These are phyloP conservation scores for Leersia perrieri DNA, from an alignment of 176 grass and related monocot species.

Conservation along the genomic window DNA sequence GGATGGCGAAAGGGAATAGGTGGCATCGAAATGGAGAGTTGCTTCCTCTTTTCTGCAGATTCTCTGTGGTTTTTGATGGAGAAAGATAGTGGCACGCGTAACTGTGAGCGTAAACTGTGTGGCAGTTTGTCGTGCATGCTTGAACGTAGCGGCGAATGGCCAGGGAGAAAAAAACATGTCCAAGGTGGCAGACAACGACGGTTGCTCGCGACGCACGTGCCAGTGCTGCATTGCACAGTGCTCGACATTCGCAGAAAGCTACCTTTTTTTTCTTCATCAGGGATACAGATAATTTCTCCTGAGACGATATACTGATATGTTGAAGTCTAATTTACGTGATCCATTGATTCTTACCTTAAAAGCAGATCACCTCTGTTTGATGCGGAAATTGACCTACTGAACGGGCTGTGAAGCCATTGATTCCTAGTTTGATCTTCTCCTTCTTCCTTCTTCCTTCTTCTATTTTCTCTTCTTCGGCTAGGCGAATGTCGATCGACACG, in stretches of 20 bases:
- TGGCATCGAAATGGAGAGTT: background rate
- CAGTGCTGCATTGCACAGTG: background rate
- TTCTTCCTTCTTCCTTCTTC: no score
- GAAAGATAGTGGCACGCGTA: background rate
- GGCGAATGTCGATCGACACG: no score
- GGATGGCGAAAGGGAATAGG: background rate
- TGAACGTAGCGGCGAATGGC: conserved; percentile 7
- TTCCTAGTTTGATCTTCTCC: no score
- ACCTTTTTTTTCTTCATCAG: background rate
- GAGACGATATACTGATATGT: background rate
- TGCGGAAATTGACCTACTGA: no score
- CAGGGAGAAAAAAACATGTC: background rate
- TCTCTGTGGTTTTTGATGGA: background rate
- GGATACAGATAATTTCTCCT: background rate
- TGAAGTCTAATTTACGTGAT: no score
- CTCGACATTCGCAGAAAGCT: background rate
- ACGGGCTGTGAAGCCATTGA: no score
- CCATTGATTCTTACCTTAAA: no score
- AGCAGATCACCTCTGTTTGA: no score
- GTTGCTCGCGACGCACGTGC: conserved; percentile 4
- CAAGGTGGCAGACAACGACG: background rate
- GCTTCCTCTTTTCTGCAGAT: background rate
- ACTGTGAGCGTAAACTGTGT: background rate
- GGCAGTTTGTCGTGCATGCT: conserved; percentile 26
- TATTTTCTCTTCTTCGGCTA: no score